A percentile compares a stretch with the other conserved stretches of the same genome.
Evolutionary conservation across 345 rosid genomes (phyloP).

Genomic region (Aurinia saxatilis): DNA sequence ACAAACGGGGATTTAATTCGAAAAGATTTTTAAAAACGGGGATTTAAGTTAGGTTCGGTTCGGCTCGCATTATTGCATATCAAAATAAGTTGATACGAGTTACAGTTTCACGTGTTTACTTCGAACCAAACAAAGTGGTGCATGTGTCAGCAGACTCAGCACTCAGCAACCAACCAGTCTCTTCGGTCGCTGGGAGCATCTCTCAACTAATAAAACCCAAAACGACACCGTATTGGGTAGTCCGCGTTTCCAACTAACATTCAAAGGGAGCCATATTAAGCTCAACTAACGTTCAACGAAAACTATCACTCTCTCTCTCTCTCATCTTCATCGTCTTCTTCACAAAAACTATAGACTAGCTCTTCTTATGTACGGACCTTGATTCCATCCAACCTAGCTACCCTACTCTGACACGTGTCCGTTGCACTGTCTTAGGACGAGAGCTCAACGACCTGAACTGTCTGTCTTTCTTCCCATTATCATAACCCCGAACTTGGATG

Average conservation of each 20-base stretch:
- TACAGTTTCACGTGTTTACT: slow-evolving; percentile 8
- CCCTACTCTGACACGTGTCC: slow-evolving; percentile 21
- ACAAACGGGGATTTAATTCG: no score
- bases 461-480: neutral
- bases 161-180: neutral
- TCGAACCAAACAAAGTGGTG: neutral
- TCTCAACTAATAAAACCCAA: neutral
- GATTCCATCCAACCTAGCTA: slow-evolving; percentile 12
- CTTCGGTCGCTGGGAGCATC: neutral
- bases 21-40: neutral
- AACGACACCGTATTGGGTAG: neutral
- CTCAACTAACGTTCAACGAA: slow-evolving; percentile 30
- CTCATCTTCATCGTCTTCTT: slow-evolving; percentile 19
- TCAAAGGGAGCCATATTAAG: neutral
- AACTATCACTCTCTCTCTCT: slow-evolving; percentile 1
- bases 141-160: no score
- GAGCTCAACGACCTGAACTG: slow-evolving; percentile 21
- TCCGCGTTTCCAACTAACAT: slow-evolving; percentile 21
- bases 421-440: slow-evolving; percentile 7
- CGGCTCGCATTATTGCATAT: neutral
- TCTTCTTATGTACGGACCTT: slow-evolving; percentile 16
- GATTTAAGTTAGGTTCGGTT: neutral
- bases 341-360: slow-evolving; percentile 8
- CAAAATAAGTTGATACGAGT: neutral
- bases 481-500: neutral